These are phyloP conservation scores for Dorcoceras hygrometricum DNA, from an alignment of 257 asterid species.

Conservation along the genomic window DNA sequence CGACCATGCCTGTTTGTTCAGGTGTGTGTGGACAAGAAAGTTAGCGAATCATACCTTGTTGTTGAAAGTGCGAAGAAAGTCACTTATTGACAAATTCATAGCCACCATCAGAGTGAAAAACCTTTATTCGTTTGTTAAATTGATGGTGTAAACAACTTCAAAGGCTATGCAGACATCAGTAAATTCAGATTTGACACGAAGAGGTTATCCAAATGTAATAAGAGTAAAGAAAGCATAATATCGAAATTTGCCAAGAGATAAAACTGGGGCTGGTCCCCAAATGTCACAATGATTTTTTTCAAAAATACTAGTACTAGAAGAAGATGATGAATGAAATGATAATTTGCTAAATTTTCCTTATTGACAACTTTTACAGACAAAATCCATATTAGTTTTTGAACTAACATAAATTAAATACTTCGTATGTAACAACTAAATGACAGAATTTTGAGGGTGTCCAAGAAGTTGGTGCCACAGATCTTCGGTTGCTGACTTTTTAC, in stretches of 20 bases:
- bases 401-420: neutral
- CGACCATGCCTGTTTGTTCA: neutral
- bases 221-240: neutral
- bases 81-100: no score
- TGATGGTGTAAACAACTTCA: neutral
- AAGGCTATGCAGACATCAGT: neutral
- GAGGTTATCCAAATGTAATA: neutral
- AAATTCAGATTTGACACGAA: no score
- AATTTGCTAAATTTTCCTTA: neutral
- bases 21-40: constrained; percentile 1
- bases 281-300: constrained; percentile 5
- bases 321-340: no score
- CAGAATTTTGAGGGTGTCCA: neutral
- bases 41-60: no score
- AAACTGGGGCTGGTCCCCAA: constrained; percentile 2
- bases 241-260: neutral
- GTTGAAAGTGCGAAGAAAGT: no score
- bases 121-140: no score
- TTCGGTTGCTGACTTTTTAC: no score
- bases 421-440: neutral
- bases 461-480: constrained; percentile 6
- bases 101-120: no score
- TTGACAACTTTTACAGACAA: constrained; percentile 2
- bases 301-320: neutral
- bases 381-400: neutral